Percentiles rank a stretch among this genome's conserved stretches.
Conservation (phyloP, 1,284 basidiomycete genomes). For the Meripilus lineatus region DNA sequence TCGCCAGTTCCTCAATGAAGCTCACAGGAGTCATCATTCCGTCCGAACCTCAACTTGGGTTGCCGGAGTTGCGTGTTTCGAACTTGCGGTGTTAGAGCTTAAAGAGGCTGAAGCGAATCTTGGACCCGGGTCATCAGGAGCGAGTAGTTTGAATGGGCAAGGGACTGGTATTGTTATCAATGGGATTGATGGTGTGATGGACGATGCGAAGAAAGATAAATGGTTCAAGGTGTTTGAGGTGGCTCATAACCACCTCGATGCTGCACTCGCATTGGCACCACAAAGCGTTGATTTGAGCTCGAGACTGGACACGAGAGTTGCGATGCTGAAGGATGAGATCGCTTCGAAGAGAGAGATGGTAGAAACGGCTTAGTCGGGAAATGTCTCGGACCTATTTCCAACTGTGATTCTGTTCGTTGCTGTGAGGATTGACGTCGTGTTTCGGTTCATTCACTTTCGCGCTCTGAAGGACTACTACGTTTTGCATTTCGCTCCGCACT, state of each 20-base stretch:
- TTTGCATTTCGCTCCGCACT: no score
- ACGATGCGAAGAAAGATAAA: conserved; percentile 21
- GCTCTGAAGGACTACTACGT: no score
- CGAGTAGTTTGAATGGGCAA: no score
- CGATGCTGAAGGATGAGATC: conserved; percentile 70
- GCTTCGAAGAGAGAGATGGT: conserved; percentile 47
- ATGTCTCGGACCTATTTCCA: no score
- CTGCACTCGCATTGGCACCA: conserved; percentile 44
- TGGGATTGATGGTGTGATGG: conserved; percentile 9
- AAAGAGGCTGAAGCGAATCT: conserved; percentile 41
- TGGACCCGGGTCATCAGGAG: no score
- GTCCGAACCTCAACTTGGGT: conserved; percentile 60
- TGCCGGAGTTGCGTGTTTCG: conserved; percentile 57
- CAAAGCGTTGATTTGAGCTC: conserved; percentile 59
- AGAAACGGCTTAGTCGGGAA: conserved; percentile 3
- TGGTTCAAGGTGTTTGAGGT: conserved; percentile 47
- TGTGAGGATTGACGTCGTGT: no score
- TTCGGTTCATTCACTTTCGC: no score
- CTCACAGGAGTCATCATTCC: conserved; percentile 34
- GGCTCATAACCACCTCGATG: conserved; percentile 47
- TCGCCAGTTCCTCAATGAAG: conserved; percentile 47
- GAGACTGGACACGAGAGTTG: conserved; percentile 62
- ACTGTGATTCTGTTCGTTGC: no score
- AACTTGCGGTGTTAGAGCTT: conserved; percentile 61
- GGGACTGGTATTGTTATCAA: conserved; percentile 13